Base-by-base conservation (phyloP, 2,329 filamentous ascomycete species). In the Aspergillus brasiliensis region DNA sequence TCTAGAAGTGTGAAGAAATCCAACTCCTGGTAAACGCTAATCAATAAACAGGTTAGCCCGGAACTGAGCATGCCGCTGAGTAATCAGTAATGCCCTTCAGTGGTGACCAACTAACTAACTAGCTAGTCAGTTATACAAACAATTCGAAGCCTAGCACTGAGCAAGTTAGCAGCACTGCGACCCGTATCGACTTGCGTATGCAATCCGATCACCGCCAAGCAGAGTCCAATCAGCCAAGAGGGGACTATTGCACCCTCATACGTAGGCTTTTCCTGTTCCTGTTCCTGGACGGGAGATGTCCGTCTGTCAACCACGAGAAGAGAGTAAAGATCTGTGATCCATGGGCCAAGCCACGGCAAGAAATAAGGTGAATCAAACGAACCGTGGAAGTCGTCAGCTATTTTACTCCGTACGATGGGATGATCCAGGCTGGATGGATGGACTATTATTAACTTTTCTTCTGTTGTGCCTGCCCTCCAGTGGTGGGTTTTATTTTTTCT, bases 341-440 rank as follows among this genome's bases (percentile, higher is more conserved):
- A 23, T n/a, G 42, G 34, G 8, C 25, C 23, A 21, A 25, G 17
- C 37, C 15, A 27, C 52, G 52, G 52, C 52, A 37, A 55, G 15
- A 44, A 55, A 55, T 55, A 55, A 55, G 52, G 52, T 55, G 11
- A 31, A 34, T 28, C 3, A 17, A 6, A 15, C n/a, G 38, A 55
- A 46, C 52, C 52, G 21, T 46, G 52, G 52, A 55, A 34, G 31
- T 55, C 25, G 52, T 44, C 10, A 44, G 40, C 40, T 34, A n/a
- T n/a, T n/a, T n/a, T n/a, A n/a, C n/a, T n/a, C n/a, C n/a, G n/a
- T n/a, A 23, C 21, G 40, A 21, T 42, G 40, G 40, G 40, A 17
- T 21, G 40, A 17, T 17, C 8, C 17, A 42, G 40, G 40, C 19
- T 44, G 40, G 19, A 21, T 21, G 8, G 13, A n/a, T n/a, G n/a